Conservation (phyloP, 2,329 filamentous ascomycete species). For the Pseudocercospora macadamiae region DNA sequence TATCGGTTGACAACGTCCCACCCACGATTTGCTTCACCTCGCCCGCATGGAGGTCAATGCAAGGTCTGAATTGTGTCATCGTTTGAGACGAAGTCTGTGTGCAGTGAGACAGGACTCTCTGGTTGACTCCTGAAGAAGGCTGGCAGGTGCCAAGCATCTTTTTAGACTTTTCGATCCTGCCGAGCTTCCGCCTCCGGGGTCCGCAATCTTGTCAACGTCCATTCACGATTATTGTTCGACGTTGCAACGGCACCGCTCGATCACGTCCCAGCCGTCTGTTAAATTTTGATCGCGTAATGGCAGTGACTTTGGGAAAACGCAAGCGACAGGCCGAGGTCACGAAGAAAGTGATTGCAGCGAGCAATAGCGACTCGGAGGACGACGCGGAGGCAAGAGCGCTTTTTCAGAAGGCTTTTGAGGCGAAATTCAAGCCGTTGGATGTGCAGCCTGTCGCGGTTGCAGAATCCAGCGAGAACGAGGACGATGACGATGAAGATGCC, state of each 20-base stretch:
- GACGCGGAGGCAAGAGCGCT: conserved; percentile 65
- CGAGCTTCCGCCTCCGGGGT: neutral
- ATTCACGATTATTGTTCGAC: conserved; percentile 6
- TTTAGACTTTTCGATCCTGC: neutral
- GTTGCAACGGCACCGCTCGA: conserved; percentile 4
- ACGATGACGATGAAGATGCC: conserved; percentile 34
- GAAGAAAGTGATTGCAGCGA: conserved; percentile 5
- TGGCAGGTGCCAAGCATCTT: conserved; percentile 8
- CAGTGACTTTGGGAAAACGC: conserved; percentile 48
- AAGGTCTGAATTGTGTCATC: conserved; percentile 95
- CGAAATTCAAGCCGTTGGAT: conserved; percentile 72
- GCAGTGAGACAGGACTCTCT: neutral
- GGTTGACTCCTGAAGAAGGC: neutral
- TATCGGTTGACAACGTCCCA: conserved; percentile 71
- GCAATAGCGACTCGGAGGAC: conserved; percentile 29
- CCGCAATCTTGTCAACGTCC: neutral
- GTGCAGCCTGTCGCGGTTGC: conserved; percentile 37
- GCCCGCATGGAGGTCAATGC: conserved; percentile 96
- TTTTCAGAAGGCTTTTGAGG: conserved; percentile 84
- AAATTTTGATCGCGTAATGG: conserved; percentile 38
- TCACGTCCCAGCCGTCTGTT: too few relatives aligned
- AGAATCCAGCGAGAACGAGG: conserved; percentile 30
- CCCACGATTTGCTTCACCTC: conserved; percentile 98
- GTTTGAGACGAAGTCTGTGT: conserved; percentile 8
- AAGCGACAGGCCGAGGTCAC: conserved; percentile 44